A percentile compares a stretch with the other conserved stretches of the same genome.
Conservation (phyloP, 768 basidiomycete species). For the Boletus vinaceobasis region DNA sequence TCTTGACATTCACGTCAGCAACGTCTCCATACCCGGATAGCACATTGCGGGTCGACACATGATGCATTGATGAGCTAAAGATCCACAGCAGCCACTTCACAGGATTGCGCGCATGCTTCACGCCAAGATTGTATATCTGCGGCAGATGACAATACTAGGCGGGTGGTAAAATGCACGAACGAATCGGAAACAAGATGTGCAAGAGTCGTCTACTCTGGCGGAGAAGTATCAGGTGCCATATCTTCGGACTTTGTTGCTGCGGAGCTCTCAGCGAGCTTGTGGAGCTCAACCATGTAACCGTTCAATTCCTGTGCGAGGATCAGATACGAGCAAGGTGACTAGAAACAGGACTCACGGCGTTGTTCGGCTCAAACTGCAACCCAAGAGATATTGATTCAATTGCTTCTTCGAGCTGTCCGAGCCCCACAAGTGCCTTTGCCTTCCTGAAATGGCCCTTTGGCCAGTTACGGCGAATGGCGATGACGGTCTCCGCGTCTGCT, state of each 20-base stretch:
- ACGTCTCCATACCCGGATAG: not conserved
- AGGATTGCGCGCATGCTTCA: not conserved
- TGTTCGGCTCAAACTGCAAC: slow-evolving; percentile 77
- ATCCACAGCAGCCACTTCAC: not conserved
- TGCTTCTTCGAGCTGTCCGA: slow-evolving; percentile 69
- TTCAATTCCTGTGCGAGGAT: slow-evolving; percentile 29
- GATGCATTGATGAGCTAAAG: not conserved
- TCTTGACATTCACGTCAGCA: not conserved
- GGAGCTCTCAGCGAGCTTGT: slow-evolving; percentile 20
- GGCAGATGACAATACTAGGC: slow-evolving; percentile 4
- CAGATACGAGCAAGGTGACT: not conserved
- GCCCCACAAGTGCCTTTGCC: slow-evolving; percentile 79
- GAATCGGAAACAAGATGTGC: not conserved
- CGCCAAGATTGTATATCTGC: slow-evolving; percentile 1
- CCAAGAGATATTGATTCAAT: slow-evolving; percentile 80
- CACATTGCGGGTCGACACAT: too few species aligned
- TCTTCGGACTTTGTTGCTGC: not conserved
- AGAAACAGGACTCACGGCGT: slow-evolving; percentile 39
- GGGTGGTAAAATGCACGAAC: not conserved
- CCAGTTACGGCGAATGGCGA: slow-evolving; percentile 82
- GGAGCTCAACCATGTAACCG: slow-evolving; percentile 30
- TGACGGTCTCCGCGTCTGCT: slow-evolving; percentile 89
- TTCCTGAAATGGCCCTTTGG: slow-evolving; percentile 95
- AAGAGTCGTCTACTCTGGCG: slow-evolving; percentile 12
- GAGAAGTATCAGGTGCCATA: not conserved